A percentile compares a stretch with the other conserved stretches of the same genome.
Conservation (phyloP, 805 yeast species). For the Ogataea sp. region DNA sequence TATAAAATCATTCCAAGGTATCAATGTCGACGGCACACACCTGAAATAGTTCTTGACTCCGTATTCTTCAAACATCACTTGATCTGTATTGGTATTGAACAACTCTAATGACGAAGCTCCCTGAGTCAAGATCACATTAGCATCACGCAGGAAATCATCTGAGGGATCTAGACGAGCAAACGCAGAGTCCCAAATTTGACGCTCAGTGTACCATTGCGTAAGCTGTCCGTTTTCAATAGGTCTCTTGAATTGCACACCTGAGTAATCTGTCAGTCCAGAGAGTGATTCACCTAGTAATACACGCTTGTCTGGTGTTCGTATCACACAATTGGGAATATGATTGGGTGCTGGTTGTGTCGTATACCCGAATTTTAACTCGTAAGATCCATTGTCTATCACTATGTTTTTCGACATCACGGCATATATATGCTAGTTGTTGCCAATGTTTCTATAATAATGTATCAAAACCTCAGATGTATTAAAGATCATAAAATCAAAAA, state of each 20-base stretch:
- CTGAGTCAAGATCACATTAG: conserved; percentile 67
- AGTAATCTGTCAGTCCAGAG: conserved; percentile 55
- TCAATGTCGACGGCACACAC: conserved; percentile 50
- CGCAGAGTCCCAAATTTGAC: conserved; percentile 83
- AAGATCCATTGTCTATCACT: conserved; percentile 87
- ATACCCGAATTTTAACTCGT: conserved; percentile 62
- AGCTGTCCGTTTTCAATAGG: conserved; percentile 88
- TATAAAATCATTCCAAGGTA: conserved; percentile 47
- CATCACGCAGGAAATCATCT: conserved; percentile 37
- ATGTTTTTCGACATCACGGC: conserved; percentile 24
- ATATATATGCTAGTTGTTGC: not conserved
- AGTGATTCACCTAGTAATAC: conserved; percentile 68
- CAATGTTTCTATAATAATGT: not conserved
- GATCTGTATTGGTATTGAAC: conserved; percentile 78
- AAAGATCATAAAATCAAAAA: no score
- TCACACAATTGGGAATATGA: conserved; percentile 59
- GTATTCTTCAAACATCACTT: conserved; percentile 89
- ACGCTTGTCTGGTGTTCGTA: conserved; percentile 68
- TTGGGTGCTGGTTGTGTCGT: conserved; percentile 35
- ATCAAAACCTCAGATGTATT: no score
- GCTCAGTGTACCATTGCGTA: conserved; percentile 85
- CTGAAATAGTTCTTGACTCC: conserved; percentile 68
- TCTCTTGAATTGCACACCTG: conserved; percentile 65
- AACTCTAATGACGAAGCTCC: conserved; percentile 76
- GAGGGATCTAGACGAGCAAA: conserved; percentile 34